These are phyloP conservation scores for Agaricus bisporus DNA, from an alignment of 768 basidiomycete species.

Conservation along the genomic window DNA sequence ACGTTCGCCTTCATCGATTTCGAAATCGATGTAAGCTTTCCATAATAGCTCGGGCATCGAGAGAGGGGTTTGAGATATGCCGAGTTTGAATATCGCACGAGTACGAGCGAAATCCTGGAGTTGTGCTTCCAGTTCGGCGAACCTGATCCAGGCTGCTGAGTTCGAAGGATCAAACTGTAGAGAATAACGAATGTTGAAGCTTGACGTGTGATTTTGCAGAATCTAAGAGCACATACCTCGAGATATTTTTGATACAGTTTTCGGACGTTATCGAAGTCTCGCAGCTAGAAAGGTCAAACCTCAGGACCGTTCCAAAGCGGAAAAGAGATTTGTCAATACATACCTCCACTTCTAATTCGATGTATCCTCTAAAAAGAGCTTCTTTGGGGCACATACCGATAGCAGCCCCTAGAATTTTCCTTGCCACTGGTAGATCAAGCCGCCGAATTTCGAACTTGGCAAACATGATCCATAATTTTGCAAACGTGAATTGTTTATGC, in stretches of 20 bases:
- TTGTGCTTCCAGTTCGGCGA: constrained; percentile 84
- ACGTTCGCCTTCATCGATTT: constrained; percentile 89
- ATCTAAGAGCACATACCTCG: constrained; percentile 46
- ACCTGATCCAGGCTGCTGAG: constrained; percentile 94
- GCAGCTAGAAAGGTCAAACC: constrained; percentile 42
- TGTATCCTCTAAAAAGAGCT: constrained; percentile 91
- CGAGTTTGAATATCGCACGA: constrained; percentile 92
- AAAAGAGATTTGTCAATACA: constrained; percentile 14
- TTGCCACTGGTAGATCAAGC: constrained; percentile 74
- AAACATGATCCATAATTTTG: constrained; percentile 92
- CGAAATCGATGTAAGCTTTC: constrained; percentile 97
- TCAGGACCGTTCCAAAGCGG: neutral
- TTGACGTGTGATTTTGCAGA: neutral
- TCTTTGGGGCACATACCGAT: constrained; percentile 98
- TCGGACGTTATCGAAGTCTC: constrained; percentile 94
- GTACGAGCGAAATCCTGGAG: constrained; percentile 85
- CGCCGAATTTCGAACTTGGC: constrained; percentile 89
- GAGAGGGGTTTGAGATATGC: constrained; percentile 72
- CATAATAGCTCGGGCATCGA: constrained; percentile 94
- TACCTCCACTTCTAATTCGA: constrained; percentile 89
- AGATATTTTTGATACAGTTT: constrained; percentile 91
- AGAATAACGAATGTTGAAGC: neutral
- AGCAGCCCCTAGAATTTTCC: constrained; percentile 83
- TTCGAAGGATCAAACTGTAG: constrained; percentile 80
- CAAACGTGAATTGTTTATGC: constrained; percentile 96